A percentile compares a stretch with the other conserved stretches of the same genome.
Evolutionary conservation across 208 protist genomes (phyloP).

Genomic region (Trypanosoma boissoni): DNA sequence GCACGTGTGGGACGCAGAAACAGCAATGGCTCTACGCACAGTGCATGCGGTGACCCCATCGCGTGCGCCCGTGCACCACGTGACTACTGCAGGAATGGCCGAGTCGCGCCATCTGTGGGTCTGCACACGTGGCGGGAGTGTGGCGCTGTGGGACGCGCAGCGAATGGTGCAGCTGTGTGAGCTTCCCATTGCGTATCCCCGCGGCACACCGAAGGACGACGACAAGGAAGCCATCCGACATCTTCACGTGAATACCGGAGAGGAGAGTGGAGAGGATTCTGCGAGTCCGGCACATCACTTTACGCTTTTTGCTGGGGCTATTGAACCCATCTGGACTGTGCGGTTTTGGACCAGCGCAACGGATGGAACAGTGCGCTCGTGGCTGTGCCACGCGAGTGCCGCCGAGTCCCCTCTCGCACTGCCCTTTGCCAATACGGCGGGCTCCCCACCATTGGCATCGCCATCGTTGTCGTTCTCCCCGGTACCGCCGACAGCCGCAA

Average conservation of each 20-base stretch:
- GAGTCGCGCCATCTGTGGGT: slow-evolving; percentile 31
- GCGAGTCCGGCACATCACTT: slow-evolving; percentile 23
- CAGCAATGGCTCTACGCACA: slow-evolving; percentile 26
- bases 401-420: neutral
- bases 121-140: slow-evolving; percentile 38
- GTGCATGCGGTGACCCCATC: slow-evolving; percentile 16
- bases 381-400: slow-evolving; percentile 30
- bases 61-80: slow-evolving; percentile 23
- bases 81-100: neutral
- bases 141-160: slow-evolving; percentile 35
- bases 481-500: too few species aligned
- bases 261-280: neutral
- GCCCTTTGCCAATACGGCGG: too few species aligned
- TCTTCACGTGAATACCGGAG: neutral
- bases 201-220: slow-evolving; percentile 5
- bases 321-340: slow-evolving; percentile 42
- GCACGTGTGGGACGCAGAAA: slow-evolving; percentile 36
- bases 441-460: too few species aligned
- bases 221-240: neutral
- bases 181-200: slow-evolving; percentile 45
- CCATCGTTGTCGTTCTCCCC: too few species aligned
- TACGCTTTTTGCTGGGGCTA: slow-evolving; percentile 37
- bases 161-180: slow-evolving; percentile 28
- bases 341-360: slow-evolving; percentile 47
- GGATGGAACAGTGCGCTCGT: slow-evolving; percentile 58